Percentiles rank a stretch among this genome's conserved stretches.
Evolutionary conservation across 1,139 yeast genomes (phyloP).

Genomic region (Sugiyamaella xylanicola): DNA sequence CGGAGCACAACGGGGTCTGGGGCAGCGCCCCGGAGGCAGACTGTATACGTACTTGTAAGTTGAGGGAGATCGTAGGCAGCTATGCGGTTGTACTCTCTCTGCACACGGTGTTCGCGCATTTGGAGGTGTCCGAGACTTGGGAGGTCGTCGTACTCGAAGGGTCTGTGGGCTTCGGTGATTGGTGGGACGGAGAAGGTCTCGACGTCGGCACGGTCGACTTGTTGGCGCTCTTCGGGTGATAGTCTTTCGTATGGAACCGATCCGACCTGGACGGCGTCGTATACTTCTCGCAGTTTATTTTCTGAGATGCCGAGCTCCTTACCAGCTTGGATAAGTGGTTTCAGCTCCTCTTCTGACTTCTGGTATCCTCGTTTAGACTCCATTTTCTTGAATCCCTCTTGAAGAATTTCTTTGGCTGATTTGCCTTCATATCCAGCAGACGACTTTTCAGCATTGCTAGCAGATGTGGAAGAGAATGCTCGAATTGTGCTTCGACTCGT

Average conservation of each 20-base stretch:
- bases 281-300: slow-evolving; percentile 36
- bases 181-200: slow-evolving; percentile 31
- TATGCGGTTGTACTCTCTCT: slow-evolving; percentile 67
- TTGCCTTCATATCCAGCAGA: slow-evolving; percentile 12
- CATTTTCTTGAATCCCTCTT: slow-evolving; percentile 41
- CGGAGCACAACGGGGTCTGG: neutral
- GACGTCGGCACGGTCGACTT: slow-evolving; percentile 28
- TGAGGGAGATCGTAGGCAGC: slow-evolving; percentile 93
- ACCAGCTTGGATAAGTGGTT: slow-evolving; percentile 39
- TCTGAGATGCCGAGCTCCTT: slow-evolving; percentile 39
- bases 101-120: slow-evolving; percentile 60
- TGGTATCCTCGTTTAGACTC: slow-evolving; percentile 34
- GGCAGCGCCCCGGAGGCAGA: neutral
- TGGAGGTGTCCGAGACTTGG: slow-evolving; percentile 63
- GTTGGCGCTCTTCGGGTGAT: slow-evolving; percentile 28
- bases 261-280: slow-evolving; percentile 35
- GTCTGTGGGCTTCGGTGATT: slow-evolving; percentile 42
- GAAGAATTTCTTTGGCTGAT: slow-evolving; percentile 36
- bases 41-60: slow-evolving; percentile 60
- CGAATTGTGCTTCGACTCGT: neutral
- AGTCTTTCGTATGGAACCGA: slow-evolving; percentile 27
- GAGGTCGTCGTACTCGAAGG: slow-evolving; percentile 57
- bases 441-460: neutral
- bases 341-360: slow-evolving; percentile 38
- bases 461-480: slow-evolving; percentile 5